Base-by-base conservation (phyloP, 345 rosid genomes). In the Camelina hispida region DNA sequence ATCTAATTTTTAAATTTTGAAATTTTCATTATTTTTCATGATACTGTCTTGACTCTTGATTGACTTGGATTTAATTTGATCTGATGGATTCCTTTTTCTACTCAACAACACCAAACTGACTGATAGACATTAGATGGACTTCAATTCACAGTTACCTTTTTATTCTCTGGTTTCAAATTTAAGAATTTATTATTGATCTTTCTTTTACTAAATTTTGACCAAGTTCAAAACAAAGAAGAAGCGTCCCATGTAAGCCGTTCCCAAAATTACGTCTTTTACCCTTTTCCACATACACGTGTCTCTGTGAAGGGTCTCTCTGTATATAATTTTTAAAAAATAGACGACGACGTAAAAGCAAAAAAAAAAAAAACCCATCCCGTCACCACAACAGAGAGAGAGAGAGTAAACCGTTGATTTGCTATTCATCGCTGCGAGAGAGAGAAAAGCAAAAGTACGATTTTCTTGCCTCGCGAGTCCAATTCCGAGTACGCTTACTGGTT, bases 401-500 rank as follows among this genome's bases (percentile, higher is more conserved):
- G 35, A 1, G 4, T 1, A n/a, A 2, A n/a, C 20, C 2, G 23
- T 16, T 4, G 25, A 9, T 16, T 58, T 23, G 25, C 25, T 23
- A 23, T 2, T 58, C 0, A 59, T 37, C 46, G n/a, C 25, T 16
- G 25, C 63, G 9, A 23, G 25, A 23, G 63, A 23, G 25, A 23
- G 25, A 23, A 23, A 23, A 23, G 25, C 25, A 23, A 11, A 47
- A 46, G 12, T 9, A 48, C 76, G 59, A 78, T 48, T 1, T 83
- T 85, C 69, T 73, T 47, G 65, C 8, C 81, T 69, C 23, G 64
- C 7, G 62, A 55, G 17, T 63, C 88, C 2, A 89, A 88, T 58
- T 70, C 62, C 17, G 85, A 85, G 7, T 78, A 75, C 1, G 96
- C 93, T 7, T 84, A 69, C 82, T 55, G 76, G 0, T 83, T 86